Evolutionary conservation across 345 rosid genomes (phyloP), one percentile per base, ranked within the genome.

Genomic region (Cardiospermum halicacabum): DNA sequence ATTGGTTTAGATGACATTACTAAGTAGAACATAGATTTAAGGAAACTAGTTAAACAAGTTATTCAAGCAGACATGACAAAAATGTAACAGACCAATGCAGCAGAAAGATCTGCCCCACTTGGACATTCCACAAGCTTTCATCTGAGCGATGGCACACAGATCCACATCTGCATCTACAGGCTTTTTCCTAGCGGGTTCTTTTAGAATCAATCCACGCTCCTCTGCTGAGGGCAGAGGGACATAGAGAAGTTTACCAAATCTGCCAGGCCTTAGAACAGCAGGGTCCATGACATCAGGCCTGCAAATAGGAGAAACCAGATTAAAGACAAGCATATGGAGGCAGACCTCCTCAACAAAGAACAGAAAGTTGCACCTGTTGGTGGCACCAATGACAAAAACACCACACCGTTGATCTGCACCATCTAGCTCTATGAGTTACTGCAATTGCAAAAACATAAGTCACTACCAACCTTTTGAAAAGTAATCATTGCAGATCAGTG

Each of bases 21-120:
- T 24, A 3, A 18, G 56, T 58, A 42, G 32, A 5, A n/a, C 16
- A n/a, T 42, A 45, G 18, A 11, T 21, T 28, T 21, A 32, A 22
- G 32, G 34, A 47, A 19, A 48, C 7, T 30, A n/a, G n/a, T n/a
- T n/a, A n/a, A n/a, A n/a, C n/a, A 36, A 1, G 22, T 13, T 5
- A 62, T 50, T 50, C 47, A 21, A 16, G 1, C 13, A 36, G n/a
- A 25, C 8, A 39, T 56, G n/a, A n/a, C n/a, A n/a, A 64, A 61
- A 57, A 57, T 18, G 11, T n/a, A n/a, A 74, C 84, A 42, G 61
- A 94, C 97, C 96, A 94, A 67, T 74, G 81, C 79, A n/a, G n/a
- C n/a, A 61, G 84, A 80, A 45, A 94, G 96, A 81, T 94, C 99
- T 56, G 96, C 97, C 48, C 99, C 99, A 19, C 97, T 91, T 53